Evolutionary conservation across 106 monocot genomes (phyloP), one percentile per base, ranked within the genome.

Genomic region (Posidonia australis): DNA sequence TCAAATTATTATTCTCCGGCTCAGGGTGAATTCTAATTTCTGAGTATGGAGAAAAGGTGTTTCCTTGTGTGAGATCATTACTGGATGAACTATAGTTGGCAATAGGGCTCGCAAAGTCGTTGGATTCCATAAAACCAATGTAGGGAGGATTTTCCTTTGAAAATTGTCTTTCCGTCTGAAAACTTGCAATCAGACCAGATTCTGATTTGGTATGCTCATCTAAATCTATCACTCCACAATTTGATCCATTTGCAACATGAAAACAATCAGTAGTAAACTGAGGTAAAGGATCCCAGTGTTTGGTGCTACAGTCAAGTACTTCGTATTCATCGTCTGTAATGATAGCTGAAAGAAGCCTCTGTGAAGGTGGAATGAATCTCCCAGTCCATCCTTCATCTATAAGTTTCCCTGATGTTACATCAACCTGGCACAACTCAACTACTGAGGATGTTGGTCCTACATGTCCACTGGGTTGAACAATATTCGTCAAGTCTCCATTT

Each of bases 261-360:
- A n/a, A n/a, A n/a, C n/a, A n/a, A n/a, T n/a, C n/a, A n/a, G n/a
- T n/a, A n/a, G n/a, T n/a, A n/a, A n/a, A n/a, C n/a, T n/a, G n/a
- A n/a, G n/a, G n/a, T n/a, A n/a, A n/a, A n/a, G n/a, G n/a, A n/a
- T n/a, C n/a, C n/a, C n/a, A n/a, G n/a, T n/a, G n/a, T n/a, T n/a
- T n/a, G n/a, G n/a, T n/a, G n/a, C n/a, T n/a, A n/a, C n/a, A n/a
- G n/a, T n/a, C n/a, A n/a, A n/a, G n/a, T n/a, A n/a, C n/a, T n/a
- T n/a, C n/a, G n/a, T n/a, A 74, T 59, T 60, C 80, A 72, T 90
- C 81, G 17, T 86, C 87, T 59, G 64, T 46, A 52, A 98, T 86
- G 23, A 98, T 83, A 53, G 98, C 90, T 54, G 98, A 80, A 7
- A 98, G 74, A 73, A 98, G 83, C 68, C 77, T 79, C 12, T 98